These are phyloP conservation scores for Aureobasidium sp. DNA, from an alignment of 2,329 filamentous ascomycete species.

Conservation along the genomic window DNA sequence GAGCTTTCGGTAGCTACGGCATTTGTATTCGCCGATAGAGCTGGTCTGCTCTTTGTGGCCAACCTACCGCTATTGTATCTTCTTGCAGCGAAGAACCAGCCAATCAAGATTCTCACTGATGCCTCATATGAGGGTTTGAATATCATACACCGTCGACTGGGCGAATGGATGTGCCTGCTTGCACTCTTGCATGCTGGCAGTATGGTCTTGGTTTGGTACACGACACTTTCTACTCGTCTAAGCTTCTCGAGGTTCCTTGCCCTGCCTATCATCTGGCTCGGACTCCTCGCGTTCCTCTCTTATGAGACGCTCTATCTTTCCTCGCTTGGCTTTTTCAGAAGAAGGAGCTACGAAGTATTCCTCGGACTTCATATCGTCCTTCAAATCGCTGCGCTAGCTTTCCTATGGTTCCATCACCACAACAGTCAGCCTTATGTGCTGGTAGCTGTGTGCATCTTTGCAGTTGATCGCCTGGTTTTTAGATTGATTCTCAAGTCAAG, in stretches of 20 bases:
- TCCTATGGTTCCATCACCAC: constrained; percentile 55
- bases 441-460: constrained; percentile 49
- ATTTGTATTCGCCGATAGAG: constrained; percentile 53
- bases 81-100: constrained; percentile 60
- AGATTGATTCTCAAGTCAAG: constrained; percentile 47
- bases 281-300: constrained; percentile 48
- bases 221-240: constrained; percentile 37
- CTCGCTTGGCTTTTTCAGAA: constrained; percentile 52
- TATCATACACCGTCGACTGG: constrained; percentile 57
- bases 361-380: constrained; percentile 52
- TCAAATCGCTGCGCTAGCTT: constrained; percentile 47
- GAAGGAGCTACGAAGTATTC: constrained; percentile 57
- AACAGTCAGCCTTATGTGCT: constrained; percentile 48
- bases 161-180: constrained; percentile 55
- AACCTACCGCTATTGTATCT: constrained; percentile 53
- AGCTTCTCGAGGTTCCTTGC: constrained; percentile 43
- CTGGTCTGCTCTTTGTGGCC: constrained; percentile 46
- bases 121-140: constrained; percentile 61
- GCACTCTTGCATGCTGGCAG: constrained; percentile 49
- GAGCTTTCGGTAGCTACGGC: constrained; percentile 43
- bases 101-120: constrained; percentile 53
- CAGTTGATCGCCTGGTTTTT: constrained; percentile 52
- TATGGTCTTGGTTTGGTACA: constrained; percentile 51
- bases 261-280: constrained; percentile 49
- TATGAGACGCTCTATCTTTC: constrained; percentile 59